Percentiles rank a stretch among this genome's conserved stretches.
These are phyloP conservation scores for Blechomonas ayalai DNA, from an alignment of 208 protist species.

Conservation along the genomic window DNA sequence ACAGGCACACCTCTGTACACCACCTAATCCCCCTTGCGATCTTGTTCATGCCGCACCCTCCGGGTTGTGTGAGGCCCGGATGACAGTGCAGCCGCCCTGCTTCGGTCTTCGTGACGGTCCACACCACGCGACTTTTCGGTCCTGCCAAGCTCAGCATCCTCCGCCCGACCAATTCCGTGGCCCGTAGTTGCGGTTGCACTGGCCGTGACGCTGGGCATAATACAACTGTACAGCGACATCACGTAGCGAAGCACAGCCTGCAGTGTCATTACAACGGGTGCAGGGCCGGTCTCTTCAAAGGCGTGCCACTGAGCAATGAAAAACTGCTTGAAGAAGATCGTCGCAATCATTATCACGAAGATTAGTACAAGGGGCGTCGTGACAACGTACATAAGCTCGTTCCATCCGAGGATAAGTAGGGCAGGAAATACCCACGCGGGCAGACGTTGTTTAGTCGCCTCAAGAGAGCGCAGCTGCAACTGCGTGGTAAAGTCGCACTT, in stretches of 20 bases:
- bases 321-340: slow-evolving; percentile 59
- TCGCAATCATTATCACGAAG: slow-evolving; percentile 27
- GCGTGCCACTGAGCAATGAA: slow-evolving; percentile 63
- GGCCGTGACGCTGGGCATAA: no score
- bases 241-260: slow-evolving; percentile 20
- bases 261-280: slow-evolving; percentile 43
- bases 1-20: no score
- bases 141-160: no score
- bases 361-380: slow-evolving; percentile 61
- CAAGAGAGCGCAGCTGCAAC: slow-evolving; percentile 60
- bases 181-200: no score
- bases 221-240: no score
- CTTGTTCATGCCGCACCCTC: no score
- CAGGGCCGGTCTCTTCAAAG: slow-evolving; percentile 67
- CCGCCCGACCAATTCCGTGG: no score
- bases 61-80: no score
- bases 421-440: slow-evolving; percentile 71
- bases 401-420: slow-evolving; percentile 67
- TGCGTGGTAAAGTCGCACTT: slow-evolving; percentile 82
- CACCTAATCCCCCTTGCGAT: no score
- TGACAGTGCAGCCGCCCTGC: no score
- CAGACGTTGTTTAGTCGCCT: slow-evolving; percentile 44
- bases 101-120: no score
- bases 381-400: slow-evolving; percentile 77
- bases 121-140: no score